phyloP scores from a whole-genome alignment of 441 rosid genomes.

The Monsonia emarginata region DNA sequence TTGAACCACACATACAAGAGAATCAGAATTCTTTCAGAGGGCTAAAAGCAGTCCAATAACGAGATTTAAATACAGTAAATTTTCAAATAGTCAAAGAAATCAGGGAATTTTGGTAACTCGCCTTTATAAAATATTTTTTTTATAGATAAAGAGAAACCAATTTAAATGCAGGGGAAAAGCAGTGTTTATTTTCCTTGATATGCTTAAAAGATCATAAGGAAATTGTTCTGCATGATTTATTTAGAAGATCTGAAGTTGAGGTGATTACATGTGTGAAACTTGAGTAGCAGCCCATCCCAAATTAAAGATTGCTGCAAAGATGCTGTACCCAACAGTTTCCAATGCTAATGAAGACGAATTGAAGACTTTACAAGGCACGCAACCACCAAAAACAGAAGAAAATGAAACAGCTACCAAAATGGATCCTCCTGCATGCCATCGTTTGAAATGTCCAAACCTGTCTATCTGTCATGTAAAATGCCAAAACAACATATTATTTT shows the following conservation, averaged over 20 bases:
- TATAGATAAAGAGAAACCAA: neutral
- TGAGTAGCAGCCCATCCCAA: conserved; percentile 98
- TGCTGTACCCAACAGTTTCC: conserved; percentile 70
- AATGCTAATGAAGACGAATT: conserved; percentile 31
- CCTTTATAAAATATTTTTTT: too few relatives aligned
- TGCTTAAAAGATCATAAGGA: neutral
- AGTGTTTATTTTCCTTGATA: neutral
- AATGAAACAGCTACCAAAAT: conserved; percentile 80
- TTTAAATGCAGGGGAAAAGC: neutral
- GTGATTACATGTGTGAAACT: conserved; percentile 86
- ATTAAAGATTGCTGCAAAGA: conserved; percentile 85
- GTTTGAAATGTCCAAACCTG: conserved; percentile 93
- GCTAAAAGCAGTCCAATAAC: too few relatives aligned
- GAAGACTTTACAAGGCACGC: conserved; percentile 66
- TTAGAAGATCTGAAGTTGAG: neutral
- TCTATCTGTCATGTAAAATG: conserved; percentile 49
- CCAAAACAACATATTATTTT: conserved; percentile 1
- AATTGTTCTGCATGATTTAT: neutral
- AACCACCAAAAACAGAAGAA: conserved; percentile 92
- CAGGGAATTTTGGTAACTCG: too few relatives aligned
- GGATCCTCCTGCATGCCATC: conserved; percentile 94
- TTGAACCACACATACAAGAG: too few relatives aligned
- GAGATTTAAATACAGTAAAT: too few relatives aligned
- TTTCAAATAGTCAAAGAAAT: too few relatives aligned
- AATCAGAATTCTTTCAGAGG: too few relatives aligned